Conservation (phyloP, 257 asterid species). For the Solanum gandarillasii region DNA sequence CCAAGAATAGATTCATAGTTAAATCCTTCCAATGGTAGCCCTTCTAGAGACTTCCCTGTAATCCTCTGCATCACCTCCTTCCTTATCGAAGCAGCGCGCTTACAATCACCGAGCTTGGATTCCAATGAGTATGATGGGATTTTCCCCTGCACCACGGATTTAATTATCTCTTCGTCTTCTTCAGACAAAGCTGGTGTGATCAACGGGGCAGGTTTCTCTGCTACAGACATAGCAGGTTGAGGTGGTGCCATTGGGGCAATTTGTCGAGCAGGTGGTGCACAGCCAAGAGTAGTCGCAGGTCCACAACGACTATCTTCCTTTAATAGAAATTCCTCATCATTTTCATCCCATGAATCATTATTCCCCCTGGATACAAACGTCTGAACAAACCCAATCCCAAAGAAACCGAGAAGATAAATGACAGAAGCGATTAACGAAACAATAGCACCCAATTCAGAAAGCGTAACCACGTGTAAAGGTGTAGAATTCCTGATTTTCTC, state of each 20-base stretch:
- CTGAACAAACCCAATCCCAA: constrained; percentile 1
- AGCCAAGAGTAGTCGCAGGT: constrained; percentile 13
- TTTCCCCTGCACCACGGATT: no score
- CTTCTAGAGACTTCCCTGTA: constrained; percentile 41
- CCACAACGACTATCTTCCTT: constrained; percentile 24
- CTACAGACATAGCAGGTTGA: neutral
- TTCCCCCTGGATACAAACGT: neutral
- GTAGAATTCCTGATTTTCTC: constrained; percentile 2
- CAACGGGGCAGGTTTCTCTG: constrained; percentile 11
- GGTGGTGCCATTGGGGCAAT: neutral
- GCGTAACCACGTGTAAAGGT: neutral
- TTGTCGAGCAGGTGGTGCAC: constrained; percentile 3
- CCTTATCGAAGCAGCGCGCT: constrained; percentile 34
- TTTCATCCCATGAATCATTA: neutral
- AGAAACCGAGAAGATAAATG: neutral
- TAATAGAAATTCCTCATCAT: neutral
- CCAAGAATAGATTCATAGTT: constrained; percentile 44
- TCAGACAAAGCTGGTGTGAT: neutral
- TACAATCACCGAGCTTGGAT: constrained; percentile 40
- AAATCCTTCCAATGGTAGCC: constrained; percentile 44
- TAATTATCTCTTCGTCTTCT: no score
- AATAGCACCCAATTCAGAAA: constrained; percentile 1
- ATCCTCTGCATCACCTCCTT: constrained; percentile 36
- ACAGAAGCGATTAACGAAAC: neutral
- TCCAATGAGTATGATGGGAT: constrained; percentile 38